Evolutionary conservation across 495 filamentous ascomycete species (phyloP).

Genomic region (Friedmanniomyces simplex): DNA sequence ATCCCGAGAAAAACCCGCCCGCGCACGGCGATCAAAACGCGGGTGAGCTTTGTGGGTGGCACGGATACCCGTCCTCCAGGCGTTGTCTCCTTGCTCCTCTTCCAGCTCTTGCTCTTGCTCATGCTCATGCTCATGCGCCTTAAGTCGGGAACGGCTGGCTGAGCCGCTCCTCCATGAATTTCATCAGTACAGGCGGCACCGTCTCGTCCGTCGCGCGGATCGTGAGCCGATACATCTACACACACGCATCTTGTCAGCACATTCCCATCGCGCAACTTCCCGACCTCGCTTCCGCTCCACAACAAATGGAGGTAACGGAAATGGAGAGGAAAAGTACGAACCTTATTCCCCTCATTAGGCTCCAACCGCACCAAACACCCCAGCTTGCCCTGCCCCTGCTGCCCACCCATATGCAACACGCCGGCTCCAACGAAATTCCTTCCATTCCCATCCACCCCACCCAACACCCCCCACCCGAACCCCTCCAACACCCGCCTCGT

Average conservation of each 20-base stretch:
- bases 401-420: conserved; percentile 66
- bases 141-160: conserved; percentile 33
- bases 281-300: no score
- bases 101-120: no score
- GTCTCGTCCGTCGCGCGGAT: conserved; percentile 87
- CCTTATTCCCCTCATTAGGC: conserved; percentile 85
- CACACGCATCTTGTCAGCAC: no score
- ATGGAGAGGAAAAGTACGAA: conserved; percentile 34
- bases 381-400: conserved; percentile 63
- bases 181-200: conserved; percentile 69
- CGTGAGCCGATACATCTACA: conserved; percentile 91
- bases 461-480: conserved; percentile 79
- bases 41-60: no score
- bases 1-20: no score
- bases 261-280: no score
- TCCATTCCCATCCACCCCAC: conserved; percentile 75
- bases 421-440: conserved; percentile 92
- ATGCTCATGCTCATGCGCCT: not conserved
- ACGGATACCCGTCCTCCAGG: no score
- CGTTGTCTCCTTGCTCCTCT: no score
- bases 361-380: conserved; percentile 89
- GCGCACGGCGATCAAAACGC: no score
- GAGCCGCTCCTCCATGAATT: conserved; percentile 75
- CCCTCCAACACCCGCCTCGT: conserved; percentile 58
- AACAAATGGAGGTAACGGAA: no score